phyloP scores from a whole-genome alignment of 1,284 basidiomycete species.

The Sanghuangporus baumii region DNA sequence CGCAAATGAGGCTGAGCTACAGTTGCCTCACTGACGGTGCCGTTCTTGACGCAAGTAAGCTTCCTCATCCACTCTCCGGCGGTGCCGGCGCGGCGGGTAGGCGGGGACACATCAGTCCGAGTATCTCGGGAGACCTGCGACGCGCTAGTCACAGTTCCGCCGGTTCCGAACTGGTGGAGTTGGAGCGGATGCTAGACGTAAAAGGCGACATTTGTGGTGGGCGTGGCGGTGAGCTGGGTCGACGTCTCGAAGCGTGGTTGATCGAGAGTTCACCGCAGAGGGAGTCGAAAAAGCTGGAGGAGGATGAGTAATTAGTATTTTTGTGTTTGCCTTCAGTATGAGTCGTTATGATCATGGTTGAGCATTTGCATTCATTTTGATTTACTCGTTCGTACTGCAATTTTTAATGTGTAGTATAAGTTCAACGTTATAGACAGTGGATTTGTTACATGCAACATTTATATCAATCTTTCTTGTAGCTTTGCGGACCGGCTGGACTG shows the following conservation, averaged over 20 bases:
- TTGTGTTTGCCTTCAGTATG: not conserved
- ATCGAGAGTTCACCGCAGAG: conserved; percentile 11
- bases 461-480: too few species aligned
- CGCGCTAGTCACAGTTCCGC: conserved; percentile 32
- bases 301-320: not conserved
- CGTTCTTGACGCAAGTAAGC: not conserved
- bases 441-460: too few species aligned
- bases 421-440: too few species aligned
- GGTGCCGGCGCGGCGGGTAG: not conserved
- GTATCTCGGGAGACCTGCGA: conserved; percentile 14
- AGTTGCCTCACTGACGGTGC: not conserved
- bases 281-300: not conserved
- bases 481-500: too few species aligned
- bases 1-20: conserved; percentile 12
- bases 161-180: conserved; percentile 40
- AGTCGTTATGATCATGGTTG: not conserved
- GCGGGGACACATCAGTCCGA: conserved; percentile 3
- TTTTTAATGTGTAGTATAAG: too few species aligned
- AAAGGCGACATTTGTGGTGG: conserved; percentile 73
- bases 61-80: conserved; percentile 6
- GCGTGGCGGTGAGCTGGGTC: conserved; percentile 66
- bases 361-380: not conserved
- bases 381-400: too few species aligned
- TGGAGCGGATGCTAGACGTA: conserved; percentile 59
- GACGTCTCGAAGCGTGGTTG: conserved; percentile 68